These are phyloP conservation scores for Cymbopogon citratus DNA, from an alignment of 176 grass and related monocot species.

Conservation along the genomic window DNA sequence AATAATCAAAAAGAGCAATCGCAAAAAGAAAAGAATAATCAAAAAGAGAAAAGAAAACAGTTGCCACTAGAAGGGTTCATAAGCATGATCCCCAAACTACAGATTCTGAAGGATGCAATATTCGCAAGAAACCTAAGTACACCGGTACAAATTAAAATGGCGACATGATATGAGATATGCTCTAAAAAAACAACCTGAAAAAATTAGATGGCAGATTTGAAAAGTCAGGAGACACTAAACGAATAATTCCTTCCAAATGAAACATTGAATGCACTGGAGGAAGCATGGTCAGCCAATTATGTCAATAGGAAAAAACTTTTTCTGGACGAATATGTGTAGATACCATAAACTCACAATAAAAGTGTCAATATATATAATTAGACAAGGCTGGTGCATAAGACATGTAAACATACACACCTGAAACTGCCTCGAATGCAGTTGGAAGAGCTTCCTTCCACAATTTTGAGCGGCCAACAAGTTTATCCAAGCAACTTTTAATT, in stretches of 20 bases:
- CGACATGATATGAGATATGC: neutral
- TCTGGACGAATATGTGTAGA: neutral
- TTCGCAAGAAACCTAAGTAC: neutral
- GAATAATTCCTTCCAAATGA: neutral
- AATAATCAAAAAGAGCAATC: neutral
- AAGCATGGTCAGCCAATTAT: neutral
- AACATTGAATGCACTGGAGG: neutral
- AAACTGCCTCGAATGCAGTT: constrained; percentile 55
- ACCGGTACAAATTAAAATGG: neutral
- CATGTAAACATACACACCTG: constrained; percentile 45
- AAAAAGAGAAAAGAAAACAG: neutral
- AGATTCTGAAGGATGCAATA: neutral
- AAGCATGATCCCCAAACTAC: neutral
- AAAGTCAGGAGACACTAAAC: neutral
- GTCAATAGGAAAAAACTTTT: neutral
- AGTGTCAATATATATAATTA: neutral
- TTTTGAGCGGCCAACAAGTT: constrained; percentile 36
- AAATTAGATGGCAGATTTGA: neutral
- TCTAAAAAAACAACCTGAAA: constrained; percentile 1
- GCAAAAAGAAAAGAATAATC: neutral
- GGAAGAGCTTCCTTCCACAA: constrained; percentile 65
- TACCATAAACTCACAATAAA: neutral
- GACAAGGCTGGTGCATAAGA: neutral
- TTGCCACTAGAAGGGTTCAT: constrained; percentile 1
- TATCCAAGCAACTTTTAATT: constrained; percentile 60